Base-by-base conservation (phyloP, 2,329 filamentous ascomycete genomes). In the Dactylellina leptospora region DNA sequence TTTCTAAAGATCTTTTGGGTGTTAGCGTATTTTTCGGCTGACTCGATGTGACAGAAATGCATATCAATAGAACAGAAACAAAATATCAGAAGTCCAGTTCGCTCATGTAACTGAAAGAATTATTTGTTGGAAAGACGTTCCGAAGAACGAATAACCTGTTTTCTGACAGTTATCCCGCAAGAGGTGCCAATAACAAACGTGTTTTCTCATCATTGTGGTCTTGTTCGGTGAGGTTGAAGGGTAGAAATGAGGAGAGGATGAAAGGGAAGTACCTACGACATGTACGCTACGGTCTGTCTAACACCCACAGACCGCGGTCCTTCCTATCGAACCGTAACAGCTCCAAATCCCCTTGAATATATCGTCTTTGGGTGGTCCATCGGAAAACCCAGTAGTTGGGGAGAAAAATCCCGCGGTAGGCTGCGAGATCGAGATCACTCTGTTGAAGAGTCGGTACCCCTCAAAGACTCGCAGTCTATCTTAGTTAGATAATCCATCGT, bases 41-140 rank as follows among this genome's bases (percentile, higher is more conserved):
- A 13, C 13, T 33, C 13, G 13, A 42, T 2, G 27, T n/a, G 27
- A 13, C n/a, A 30, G 22, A 30, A 33, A 50, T 23, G 40, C 9
- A 56, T 33, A 23, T 11, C 22, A 50, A 4, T 16, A 48, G 48
- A 61, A 50, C 20, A 40, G 18, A 70, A 45, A n/a, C n/a, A n/a
- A 44, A 16, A 16, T 40, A 58, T 71, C 66, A 71, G 66, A 71
- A 71, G 66, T 71, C 66, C 66, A 71, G 66, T 71, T 71, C 66
- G 66, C 66, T 71, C 66, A 71, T 71, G 22, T 71, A 63, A 63
- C 66, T 10, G 58, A 63, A 63, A 44, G 64, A 70, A 58, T 50
- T n/a, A 27, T 45, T 45, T 50, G 22, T 18, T 42, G n/a, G 47
- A 40, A 30, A 38, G 18, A 40, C 27, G 30, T 48, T 40, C 47